These are phyloP conservation scores for Mucor irregularis DNA, from an alignment of 371 early-diverging fungal species.

Conservation along the genomic window DNA sequence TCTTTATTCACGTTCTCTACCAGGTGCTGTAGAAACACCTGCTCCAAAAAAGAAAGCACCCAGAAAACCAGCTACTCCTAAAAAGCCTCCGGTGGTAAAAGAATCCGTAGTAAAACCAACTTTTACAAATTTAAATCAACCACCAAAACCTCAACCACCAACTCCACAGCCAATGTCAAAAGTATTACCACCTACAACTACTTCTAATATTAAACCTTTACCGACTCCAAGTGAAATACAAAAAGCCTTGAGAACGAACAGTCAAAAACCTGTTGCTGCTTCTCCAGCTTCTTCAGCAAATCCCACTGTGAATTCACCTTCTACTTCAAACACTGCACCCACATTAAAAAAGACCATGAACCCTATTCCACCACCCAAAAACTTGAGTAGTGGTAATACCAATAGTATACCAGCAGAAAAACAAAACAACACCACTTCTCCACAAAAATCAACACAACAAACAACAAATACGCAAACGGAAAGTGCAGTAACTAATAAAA, in stretches of 20 bases:
- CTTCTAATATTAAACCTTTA: background rate
- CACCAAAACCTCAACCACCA: background rate
- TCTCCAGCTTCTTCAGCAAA: background rate
- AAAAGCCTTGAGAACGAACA: too few species aligned
- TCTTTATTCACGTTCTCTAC: background rate
- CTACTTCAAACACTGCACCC: background rate
- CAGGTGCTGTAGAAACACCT: background rate
- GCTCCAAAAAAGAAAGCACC: background rate
- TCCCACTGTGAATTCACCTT: too few species aligned
- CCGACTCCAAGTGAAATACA: too few species aligned
- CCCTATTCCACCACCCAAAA: background rate
- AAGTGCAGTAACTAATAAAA: too few species aligned
- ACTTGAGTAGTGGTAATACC: too few species aligned
- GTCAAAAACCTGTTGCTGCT: background rate
- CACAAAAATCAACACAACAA: too few species aligned
- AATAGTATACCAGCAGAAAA: too few species aligned
- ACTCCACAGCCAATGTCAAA: background rate
- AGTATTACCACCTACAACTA: background rate
- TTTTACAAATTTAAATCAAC: too few species aligned
- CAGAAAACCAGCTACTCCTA: too few species aligned
- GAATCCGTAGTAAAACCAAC: too few species aligned
- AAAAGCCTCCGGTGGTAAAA: background rate
- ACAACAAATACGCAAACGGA: too few species aligned
- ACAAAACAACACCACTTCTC: too few species aligned
- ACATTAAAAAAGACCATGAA: background rate